These are phyloP conservation scores for Hamigera avellanea DNA, from an alignment of 495 filamentous ascomycete genomes.

Conservation along the genomic window DNA sequence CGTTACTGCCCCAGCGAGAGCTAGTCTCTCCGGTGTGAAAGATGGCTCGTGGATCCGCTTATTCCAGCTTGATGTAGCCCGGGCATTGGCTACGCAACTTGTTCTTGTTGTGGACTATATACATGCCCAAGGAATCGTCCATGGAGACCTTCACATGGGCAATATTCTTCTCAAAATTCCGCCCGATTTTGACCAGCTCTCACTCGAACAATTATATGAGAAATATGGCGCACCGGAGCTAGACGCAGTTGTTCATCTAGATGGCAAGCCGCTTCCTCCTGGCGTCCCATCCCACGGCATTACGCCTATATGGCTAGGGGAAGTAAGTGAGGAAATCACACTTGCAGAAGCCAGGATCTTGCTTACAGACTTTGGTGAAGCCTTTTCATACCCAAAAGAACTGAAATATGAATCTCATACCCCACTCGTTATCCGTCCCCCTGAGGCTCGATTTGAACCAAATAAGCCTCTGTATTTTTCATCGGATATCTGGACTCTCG, in stretches of 20 bases:
- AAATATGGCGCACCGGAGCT: slow-evolving; percentile 13
- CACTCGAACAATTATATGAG: slow-evolving; percentile 15
- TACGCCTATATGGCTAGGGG: slow-evolving; percentile 17
- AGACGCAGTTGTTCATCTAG: slow-evolving; percentile 12
- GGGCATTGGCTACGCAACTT: slow-evolving; percentile 29
- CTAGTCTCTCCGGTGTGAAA: slow-evolving; percentile 19
- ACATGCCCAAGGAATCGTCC: slow-evolving; percentile 20
- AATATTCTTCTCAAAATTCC: slow-evolving; percentile 18
- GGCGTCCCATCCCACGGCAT: slow-evolving; percentile 12
- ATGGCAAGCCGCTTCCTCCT: slow-evolving; percentile 14
- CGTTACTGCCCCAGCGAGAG: slow-evolving; percentile 20
- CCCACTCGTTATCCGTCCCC: slow-evolving; percentile 17
- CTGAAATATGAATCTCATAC: slow-evolving; percentile 16
- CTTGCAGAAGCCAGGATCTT: slow-evolving; percentile 18
- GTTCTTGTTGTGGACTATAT: slow-evolving; percentile 19
- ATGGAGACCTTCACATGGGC: slow-evolving; percentile 22
- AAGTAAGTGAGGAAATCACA: slow-evolving; percentile 14
- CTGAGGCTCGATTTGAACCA: slow-evolving; percentile 20
- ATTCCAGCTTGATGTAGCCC: slow-evolving; percentile 29
- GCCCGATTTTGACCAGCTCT: slow-evolving; percentile 9
- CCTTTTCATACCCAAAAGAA: slow-evolving; percentile 18
- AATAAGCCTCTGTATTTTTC: slow-evolving; percentile 16
- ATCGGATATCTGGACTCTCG: slow-evolving; percentile 28
- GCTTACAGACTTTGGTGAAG: slow-evolving; percentile 27
- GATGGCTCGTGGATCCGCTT: slow-evolving; percentile 18